Evolutionary conservation across 2,329 filamentous ascomycete species (phyloP).

Genomic region (Aspergillus oerlinghausenensis): DNA sequence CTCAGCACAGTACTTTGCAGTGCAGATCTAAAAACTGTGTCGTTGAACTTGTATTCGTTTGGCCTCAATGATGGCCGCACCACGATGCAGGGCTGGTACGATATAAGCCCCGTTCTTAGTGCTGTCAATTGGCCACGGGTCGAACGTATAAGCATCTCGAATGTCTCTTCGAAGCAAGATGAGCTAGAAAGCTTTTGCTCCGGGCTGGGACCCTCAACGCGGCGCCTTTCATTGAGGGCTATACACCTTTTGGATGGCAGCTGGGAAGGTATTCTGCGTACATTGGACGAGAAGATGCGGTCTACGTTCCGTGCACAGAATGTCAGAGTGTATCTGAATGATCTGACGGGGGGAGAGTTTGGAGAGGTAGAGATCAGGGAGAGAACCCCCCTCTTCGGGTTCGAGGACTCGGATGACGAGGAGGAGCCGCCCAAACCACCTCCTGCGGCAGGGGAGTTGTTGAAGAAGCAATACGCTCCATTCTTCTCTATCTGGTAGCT

Average conservation of each 20-base stretch:
- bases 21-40: not conserved
- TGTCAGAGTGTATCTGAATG: not conserved
- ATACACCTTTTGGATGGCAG: not conserved
- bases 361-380: not conserved
- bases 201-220: not conserved
- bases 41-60: not conserved
- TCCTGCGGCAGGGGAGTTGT: not conserved
- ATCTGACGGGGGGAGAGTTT: not conserved
- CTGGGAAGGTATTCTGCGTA: not conserved
- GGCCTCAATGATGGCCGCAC: not conserved
- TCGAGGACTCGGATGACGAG: too few relatives aligned
- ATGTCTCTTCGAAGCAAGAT: not conserved
- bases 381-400: too few relatives aligned
- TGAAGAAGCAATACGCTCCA: not conserved
- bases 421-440: too few relatives aligned
- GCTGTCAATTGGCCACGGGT: not conserved
- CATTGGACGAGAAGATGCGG: not conserved
- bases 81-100: not conserved
- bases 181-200: not conserved
- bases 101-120: not conserved
- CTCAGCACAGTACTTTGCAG: not conserved
- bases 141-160: not conserved
- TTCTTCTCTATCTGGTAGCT: not conserved
- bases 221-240: not conserved
- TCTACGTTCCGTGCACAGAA: too few relatives aligned